Conservation (phyloP, 2,329 filamentous ascomycete species). For the Xylaria sp. region DNA sequence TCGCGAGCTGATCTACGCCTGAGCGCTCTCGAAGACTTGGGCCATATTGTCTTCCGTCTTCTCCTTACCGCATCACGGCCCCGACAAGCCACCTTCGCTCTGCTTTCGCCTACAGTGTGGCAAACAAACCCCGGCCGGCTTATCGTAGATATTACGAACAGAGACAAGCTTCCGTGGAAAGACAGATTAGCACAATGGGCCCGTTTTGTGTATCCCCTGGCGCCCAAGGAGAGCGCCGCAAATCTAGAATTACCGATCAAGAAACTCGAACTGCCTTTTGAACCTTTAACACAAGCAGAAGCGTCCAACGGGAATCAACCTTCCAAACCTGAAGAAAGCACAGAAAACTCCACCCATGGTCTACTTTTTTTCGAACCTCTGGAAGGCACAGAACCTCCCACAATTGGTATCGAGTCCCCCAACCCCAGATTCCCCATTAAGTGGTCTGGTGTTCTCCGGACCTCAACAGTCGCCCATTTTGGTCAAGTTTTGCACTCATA, state of each 20-base stretch:
- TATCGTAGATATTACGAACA: conserved; percentile 38
- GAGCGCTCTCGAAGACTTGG: conserved; percentile 45
- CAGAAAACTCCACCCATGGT: no score
- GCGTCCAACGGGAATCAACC: no score
- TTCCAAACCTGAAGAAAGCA: no score
- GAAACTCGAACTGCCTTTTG: conserved; percentile 31
- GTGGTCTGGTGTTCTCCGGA: conserved; percentile 34
- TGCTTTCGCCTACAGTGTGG: conserved; percentile 27
- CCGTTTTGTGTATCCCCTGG: conserved; percentile 38
- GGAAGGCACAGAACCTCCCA: not conserved
- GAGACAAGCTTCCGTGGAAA: conserved; percentile 46
- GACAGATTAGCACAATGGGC: conserved; percentile 44
- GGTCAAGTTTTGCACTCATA: conserved; percentile 53
- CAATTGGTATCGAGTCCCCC: not conserved
- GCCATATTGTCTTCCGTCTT: conserved; percentile 54
- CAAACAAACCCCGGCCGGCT: conserved; percentile 37
- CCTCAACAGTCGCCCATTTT: conserved; percentile 52
- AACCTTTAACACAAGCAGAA: no score
- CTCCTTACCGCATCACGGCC: conserved; percentile 45
- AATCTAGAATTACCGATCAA: conserved; percentile 9
- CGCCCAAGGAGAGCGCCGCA: not conserved
- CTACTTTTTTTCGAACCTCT: conserved; percentile 32
- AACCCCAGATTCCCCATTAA: conserved; percentile 24
- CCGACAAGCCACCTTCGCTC: conserved; percentile 29
- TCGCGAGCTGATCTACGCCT: conserved; percentile 18